Conservation (phyloP, 179 eudicot species). For the Spinacia oleracea region DNA sequence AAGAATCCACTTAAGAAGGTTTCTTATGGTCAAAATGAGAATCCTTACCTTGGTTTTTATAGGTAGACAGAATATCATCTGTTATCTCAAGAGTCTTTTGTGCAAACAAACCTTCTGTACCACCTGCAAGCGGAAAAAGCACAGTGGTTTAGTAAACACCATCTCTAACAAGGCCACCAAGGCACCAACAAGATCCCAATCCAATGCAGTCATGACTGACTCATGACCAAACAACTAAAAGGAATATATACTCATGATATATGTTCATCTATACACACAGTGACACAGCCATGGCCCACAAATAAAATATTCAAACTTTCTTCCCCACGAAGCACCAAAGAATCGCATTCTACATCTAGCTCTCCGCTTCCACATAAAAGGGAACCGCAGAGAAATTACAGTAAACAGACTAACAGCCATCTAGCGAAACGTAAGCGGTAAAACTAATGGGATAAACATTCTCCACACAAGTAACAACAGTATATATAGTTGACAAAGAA, state of each 20-base stretch:
- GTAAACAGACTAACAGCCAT: not conserved
- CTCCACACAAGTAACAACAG: not conserved
- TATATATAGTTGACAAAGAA: not conserved
- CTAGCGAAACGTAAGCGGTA: not conserved
- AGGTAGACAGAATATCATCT: constrained; percentile 78
- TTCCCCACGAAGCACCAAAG: not conserved
- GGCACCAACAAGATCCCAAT: not conserved
- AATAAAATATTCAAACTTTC: not conserved
- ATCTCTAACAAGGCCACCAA: not conserved
- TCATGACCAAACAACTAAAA: not conserved
- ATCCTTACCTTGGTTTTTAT: constrained; percentile 81
- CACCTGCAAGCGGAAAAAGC: constrained; percentile 58
- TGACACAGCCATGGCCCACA: not conserved
- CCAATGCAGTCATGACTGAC: not conserved
- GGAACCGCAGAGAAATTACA: not conserved
- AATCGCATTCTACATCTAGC: not conserved
- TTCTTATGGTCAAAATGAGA: not conserved
- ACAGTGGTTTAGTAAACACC: not conserved
- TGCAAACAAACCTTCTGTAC: constrained; percentile 95
- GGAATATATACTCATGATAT: no score
- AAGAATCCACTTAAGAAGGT: not conserved
- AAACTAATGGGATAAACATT: not conserved
- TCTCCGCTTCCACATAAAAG: not conserved
- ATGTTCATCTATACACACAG: not conserved
- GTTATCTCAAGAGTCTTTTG: constrained; percentile 83